Evolutionary conservation across 495 filamentous ascomycete genomes (phyloP), one percentile per base, ranked within the genome.

Genomic region (Diplogelasinospora grovesii): DNA sequence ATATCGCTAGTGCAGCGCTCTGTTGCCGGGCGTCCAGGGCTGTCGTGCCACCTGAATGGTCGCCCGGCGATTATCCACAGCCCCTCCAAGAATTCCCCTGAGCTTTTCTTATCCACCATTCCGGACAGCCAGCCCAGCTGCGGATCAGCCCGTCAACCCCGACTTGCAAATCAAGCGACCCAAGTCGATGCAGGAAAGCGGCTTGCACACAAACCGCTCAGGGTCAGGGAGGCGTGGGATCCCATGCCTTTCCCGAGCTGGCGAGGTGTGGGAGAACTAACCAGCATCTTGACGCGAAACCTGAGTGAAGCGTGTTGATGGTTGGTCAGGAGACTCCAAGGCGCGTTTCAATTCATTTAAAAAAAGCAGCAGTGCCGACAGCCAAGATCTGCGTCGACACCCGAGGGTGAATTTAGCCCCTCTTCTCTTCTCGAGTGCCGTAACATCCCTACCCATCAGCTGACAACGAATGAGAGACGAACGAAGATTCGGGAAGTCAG

Each of bases 341-440:
- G 56, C 50, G 56, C 50, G 56, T 53, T 53, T 54, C 53, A 52
- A 44, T 60, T 43, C 42, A 55, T 57, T 54, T 59, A 54, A 48
- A 50, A 52, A 59, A 48, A 52, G 48, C 42, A 54, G 45, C 51
- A 50, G 52, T 50, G 35, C 56, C 45, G 47, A 34, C 28, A 46
- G 32, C 29, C 38, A 43, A 44, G 33, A 20, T 34, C 34, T 44
- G 34, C 41, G 15, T 22, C 29, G 36, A 45, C 29, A n/a, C 32
- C 27, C n/a, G n/a, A 42, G 41, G 19, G 41, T 43, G 24, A 10
- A 30, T 22, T 19, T 16, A 40, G 23, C 29, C 29, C 7, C 41
- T 15, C 14, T 21, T n/a, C 41, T 16, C 26, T 40, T 31, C 29
- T n/a, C n/a, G n/a, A 32, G n/a, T 15, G 10, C 29, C 5, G 29